These are phyloP conservation scores for Heterobasidion occidentale DNA, from an alignment of 1,284 basidiomycete species.

Conservation along the genomic window DNA sequence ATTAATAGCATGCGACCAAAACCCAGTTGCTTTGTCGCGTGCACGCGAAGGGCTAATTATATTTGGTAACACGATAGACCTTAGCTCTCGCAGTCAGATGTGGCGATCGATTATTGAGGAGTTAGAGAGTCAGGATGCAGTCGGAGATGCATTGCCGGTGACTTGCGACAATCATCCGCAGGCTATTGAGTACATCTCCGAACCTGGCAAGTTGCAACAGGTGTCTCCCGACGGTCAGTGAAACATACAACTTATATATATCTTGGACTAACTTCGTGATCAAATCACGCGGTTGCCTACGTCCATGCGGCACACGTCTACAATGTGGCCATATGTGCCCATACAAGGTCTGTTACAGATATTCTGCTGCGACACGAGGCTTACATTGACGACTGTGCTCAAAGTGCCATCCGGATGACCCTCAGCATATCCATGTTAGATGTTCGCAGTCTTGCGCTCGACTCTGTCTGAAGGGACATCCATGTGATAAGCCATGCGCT, in stretches of 20 bases:
- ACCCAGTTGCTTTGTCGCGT: constrained; percentile 62
- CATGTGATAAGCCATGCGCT: constrained; percentile 51
- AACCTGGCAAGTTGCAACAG: constrained; percentile 44
- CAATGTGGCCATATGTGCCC: constrained; percentile 67
- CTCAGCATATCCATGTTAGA: constrained; percentile 38
- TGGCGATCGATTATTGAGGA: constrained; percentile 55
- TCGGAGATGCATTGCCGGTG: constrained; percentile 51
- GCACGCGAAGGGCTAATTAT: constrained; percentile 68
- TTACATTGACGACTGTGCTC: background rate
- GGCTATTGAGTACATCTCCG: constrained; percentile 28
- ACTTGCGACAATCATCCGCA: constrained; percentile 52
- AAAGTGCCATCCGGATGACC: constrained; percentile 64
- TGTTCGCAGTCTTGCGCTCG: constrained; percentile 47
- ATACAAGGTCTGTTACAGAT: constrained; percentile 36
- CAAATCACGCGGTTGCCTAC: constrained; percentile 51
- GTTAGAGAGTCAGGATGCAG: constrained; percentile 33
- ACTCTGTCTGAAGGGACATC: constrained; percentile 49
- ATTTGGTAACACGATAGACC: constrained; percentile 54
- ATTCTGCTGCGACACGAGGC: background rate
- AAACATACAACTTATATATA: background rate
- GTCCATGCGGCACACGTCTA: constrained; percentile 44
- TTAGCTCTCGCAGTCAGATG: constrained; percentile 38
- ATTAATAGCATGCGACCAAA: too few species aligned
- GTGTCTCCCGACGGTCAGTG: constrained; percentile 40
- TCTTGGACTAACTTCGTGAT: background rate